A percentile compares a stretch with the other conserved stretches of the same genome.
Conservation (phyloP, 2,329 filamentous ascomycete species). For the Endothia cerciana region DNA sequence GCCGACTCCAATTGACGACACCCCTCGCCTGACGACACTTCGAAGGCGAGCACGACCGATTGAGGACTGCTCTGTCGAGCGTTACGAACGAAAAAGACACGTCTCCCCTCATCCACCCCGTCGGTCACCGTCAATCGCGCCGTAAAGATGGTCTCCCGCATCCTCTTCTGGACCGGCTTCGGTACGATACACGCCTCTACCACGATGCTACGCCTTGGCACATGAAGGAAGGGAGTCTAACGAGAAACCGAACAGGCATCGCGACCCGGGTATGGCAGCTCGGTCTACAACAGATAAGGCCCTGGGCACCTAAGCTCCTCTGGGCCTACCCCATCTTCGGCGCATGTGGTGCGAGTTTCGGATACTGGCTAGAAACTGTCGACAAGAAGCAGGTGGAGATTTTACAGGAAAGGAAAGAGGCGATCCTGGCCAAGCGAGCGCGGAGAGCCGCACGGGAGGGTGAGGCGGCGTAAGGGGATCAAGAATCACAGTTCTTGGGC, state of each 20-base stretch:
- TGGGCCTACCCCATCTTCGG: constrained; percentile 94
- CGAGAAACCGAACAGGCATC: constrained; percentile 63
- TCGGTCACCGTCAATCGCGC: constrained; percentile 16
- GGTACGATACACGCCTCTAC: constrained; percentile 60
- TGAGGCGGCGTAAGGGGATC: constrained; percentile 30
- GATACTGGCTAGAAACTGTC: constrained; percentile 94
- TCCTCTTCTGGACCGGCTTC: constrained; percentile 89
- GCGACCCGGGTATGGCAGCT: constrained; percentile 95
- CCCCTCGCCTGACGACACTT: neutral
- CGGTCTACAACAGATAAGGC: constrained; percentile 96
- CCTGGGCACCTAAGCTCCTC: constrained; percentile 82
- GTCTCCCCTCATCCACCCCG: constrained; percentile 22
- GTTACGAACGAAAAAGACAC: constrained; percentile 9
- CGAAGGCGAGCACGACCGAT: constrained; percentile 20
- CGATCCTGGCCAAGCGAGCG: constrained; percentile 86
- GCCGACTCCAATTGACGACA: constrained; percentile 1
- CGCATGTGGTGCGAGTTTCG: constrained; percentile 84
- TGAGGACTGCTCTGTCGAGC: constrained; percentile 24
- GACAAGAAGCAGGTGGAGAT: constrained; percentile 80
- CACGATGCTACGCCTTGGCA: constrained; percentile 18
- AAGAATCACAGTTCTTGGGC: neutral
- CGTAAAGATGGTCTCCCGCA: constrained; percentile 61
- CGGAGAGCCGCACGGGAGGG: constrained; percentile 71
- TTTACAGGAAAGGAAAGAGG: constrained; percentile 76
- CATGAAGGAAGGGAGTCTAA: neutral